phyloP scores from a whole-genome alignment of 1,284 basidiomycete species.

The Malassezia nana region DNA sequence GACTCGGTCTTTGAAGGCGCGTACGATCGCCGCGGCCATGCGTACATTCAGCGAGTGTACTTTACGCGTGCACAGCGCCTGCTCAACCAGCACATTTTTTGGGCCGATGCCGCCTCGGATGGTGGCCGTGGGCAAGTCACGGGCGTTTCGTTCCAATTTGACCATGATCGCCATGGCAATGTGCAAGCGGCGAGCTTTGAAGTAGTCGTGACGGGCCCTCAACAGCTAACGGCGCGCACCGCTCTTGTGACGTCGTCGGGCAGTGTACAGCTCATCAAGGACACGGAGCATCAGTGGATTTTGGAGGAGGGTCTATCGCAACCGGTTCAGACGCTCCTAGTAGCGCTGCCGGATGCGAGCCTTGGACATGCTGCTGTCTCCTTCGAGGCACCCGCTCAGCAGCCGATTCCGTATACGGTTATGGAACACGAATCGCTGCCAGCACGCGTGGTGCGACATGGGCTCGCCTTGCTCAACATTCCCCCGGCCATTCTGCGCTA shows the following conservation, averaged over 20 bases:
- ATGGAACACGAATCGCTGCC: constrained; percentile 50
- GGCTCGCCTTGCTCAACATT: constrained; percentile 17
- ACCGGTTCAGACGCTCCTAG: constrained; percentile 55
- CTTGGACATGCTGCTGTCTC: constrained; percentile 33
- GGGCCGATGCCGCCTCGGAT: constrained; percentile 52
- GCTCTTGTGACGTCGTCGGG: constrained; percentile 67
- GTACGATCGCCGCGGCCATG: constrained; percentile 55
- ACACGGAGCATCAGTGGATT: constrained; percentile 61
- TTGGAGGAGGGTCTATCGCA: constrained; percentile 71
- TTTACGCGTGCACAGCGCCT: constrained; percentile 50
- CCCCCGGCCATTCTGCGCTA: neutral
- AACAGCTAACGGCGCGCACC: constrained; percentile 53
- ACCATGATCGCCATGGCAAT: constrained; percentile 62
- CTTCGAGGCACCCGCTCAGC: constrained; percentile 7
- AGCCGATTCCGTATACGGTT: neutral
- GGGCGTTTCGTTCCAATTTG: constrained; percentile 63
- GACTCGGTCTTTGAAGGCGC: constrained; percentile 52
- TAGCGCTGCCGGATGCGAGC: constrained; percentile 66
- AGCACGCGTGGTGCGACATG: constrained; percentile 40
- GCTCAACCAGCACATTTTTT: constrained; percentile 55
- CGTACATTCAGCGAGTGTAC: constrained; percentile 62
- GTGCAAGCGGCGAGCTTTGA: constrained; percentile 54
- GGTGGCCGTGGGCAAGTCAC: constrained; percentile 56
- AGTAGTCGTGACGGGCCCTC: constrained; percentile 52
- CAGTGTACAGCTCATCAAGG: constrained; percentile 65